Evolutionary conservation across 495 filamentous ascomycete genomes (phyloP).

Genomic region (Filosporella fistucella): DNA sequence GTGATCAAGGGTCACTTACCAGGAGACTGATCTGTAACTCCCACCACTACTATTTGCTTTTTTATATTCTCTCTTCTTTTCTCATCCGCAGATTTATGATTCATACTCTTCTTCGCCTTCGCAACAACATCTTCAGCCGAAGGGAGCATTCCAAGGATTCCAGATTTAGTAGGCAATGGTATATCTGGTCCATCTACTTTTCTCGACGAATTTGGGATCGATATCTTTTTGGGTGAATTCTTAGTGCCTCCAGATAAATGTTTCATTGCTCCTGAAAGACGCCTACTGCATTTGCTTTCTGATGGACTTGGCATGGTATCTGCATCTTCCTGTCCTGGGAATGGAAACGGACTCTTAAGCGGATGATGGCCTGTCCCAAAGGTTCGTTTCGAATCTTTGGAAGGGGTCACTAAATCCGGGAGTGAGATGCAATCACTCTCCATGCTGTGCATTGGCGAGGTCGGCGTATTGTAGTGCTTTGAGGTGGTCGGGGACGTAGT

Average conservation of each 20-base stretch:
- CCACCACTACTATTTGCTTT: slow-evolving; percentile 16
- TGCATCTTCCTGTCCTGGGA: background rate
- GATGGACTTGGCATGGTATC: background rate
- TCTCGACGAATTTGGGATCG: background rate
- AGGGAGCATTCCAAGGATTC: slow-evolving; percentile 3
- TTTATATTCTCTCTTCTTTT: slow-evolving; percentile 15
- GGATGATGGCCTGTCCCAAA: slow-evolving; percentile 13
- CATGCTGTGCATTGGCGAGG: background rate
- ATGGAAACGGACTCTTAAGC: slow-evolving; percentile 12
- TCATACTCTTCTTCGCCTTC: slow-evolving; percentile 6
- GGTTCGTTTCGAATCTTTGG: background rate
- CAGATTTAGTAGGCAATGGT: background rate
- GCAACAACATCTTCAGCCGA: slow-evolving; percentile 3
- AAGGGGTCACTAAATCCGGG: background rate
- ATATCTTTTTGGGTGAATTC: background rate
- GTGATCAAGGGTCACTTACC: background rate
- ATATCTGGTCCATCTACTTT: slow-evolving; percentile 1
- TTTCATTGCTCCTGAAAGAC: background rate
- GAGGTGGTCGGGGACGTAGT: background rate
- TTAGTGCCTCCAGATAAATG: background rate
- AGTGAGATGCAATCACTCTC: slow-evolving; percentile 1
- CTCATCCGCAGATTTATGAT: slow-evolving; percentile 4
- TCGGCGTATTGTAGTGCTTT: background rate
- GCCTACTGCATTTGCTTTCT: background rate
- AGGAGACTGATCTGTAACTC: slow-evolving; percentile 14